These are phyloP conservation scores for Trichoderma parareesei DNA, from an alignment of 495 filamentous ascomycete species.

Conservation along the genomic window DNA sequence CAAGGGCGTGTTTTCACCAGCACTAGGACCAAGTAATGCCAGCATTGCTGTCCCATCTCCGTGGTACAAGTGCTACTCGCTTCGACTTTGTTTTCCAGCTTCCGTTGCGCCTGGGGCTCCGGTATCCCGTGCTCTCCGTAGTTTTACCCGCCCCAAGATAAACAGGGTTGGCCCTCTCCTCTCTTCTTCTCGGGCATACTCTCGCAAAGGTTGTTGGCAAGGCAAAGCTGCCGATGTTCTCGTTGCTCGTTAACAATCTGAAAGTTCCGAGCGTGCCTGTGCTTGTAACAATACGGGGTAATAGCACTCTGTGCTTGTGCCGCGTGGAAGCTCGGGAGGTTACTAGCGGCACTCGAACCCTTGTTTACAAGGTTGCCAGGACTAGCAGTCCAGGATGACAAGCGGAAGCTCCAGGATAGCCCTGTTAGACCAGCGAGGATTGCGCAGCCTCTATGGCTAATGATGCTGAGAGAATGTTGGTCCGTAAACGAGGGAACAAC, in stretches of 20 bases:
- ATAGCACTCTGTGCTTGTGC: neutral
- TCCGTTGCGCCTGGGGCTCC: too few species aligned
- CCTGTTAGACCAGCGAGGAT: neutral
- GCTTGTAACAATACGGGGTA: neutral
- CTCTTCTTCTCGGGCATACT: too few species aligned
- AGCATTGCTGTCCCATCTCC: neutral
- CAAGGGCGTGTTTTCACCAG: neutral
- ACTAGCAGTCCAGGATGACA: slow-evolving; percentile 1
- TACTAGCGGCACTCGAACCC: slow-evolving; percentile 1
- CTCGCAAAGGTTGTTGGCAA: too few species aligned
- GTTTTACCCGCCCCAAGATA: too few species aligned
- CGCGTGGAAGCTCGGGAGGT: slow-evolving; percentile 5
- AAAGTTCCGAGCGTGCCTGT: neutral
- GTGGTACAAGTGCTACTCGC: neutral
- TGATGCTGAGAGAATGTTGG: neutral
- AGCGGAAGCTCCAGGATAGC: slow-evolving; percentile 1
- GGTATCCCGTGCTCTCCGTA: too few species aligned
- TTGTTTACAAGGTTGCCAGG: neutral
- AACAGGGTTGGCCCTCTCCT: too few species aligned
- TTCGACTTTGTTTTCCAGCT: too few species aligned
- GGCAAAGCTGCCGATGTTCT: too few species aligned
- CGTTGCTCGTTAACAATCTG: neutral
- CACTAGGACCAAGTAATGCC: neutral
- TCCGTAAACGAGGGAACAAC: neutral
- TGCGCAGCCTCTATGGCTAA: neutral